Base-by-base conservation (phyloP, 2,329 filamentous ascomycete genomes). In the Cryphonectria radicalis region DNA sequence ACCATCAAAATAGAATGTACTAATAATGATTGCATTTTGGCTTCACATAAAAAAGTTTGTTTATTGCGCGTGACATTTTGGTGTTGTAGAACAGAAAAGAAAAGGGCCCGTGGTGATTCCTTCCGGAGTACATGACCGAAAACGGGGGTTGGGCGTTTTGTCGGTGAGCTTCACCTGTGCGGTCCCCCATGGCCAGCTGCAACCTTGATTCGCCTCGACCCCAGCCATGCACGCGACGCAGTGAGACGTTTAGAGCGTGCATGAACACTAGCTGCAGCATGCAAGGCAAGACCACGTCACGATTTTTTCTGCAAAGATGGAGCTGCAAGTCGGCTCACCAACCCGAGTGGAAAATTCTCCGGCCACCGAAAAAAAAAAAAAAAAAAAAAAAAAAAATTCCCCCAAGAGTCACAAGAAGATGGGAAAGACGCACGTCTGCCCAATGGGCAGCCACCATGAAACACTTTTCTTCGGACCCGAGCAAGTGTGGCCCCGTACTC, bases 1-100 rank as follows among this genome's bases (percentile, higher is more conserved):
- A 68, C 67, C 67, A 68, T 68, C 57, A 63, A 68, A 68, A 68
- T 63, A 68, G 64, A 63, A 40, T 68, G 67, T 68, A 68, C 59
- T 68, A 68, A 63, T 68, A 68, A 68, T 68, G 66, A 53, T 68
- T 35, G 53, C 43, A 62, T 46, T 63, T 42, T 50, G 42, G 6
- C 35, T 63, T 68, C 57, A 14, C 55, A 50, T 4, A 50, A 19
- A 53, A 19, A 53, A 28, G 5, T 28, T 28, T 63, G 13, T 28
- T n/a, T 2, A 8, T n/a, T 40, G 19, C 25, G 32, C 19, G 37
- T 40, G 8, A 25, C 1, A 25, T 64, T 43, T 25, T 64, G 32
- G 10, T 59, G 35, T 32, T 37, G 14, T 67, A 11, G 43, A 19
- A 50, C 1, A 50, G n/a, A 11, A 8, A n/a, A n/a, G 10, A n/a